Conservation (phyloP, 176 grass and related monocot genomes). For the Typha latifolia region DNA sequence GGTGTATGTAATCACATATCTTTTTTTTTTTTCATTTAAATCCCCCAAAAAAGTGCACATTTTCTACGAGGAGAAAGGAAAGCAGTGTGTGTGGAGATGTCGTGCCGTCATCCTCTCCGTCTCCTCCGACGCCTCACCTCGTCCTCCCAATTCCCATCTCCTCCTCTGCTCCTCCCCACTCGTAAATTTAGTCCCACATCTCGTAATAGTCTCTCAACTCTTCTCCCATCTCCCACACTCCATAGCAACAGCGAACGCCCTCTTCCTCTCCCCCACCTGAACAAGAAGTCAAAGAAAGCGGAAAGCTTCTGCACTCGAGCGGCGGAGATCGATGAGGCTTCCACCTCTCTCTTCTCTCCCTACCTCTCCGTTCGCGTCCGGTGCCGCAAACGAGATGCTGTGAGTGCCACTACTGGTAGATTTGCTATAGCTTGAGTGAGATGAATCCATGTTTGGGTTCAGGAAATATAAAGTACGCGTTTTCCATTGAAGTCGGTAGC, state of each 20-base stretch:
- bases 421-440: no score
- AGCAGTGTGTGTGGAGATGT: not conserved
- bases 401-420: conserved; percentile 21
- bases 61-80: no score
- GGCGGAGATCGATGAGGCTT: not conserved
- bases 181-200: not conserved
- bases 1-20: no score
- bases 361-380: conserved; percentile 64
- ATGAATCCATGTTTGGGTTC: no score
- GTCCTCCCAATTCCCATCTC: not conserved
- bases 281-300: not conserved
- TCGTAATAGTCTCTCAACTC: not conserved
- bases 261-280: not conserved
- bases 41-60: no score
- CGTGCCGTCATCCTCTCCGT: not conserved
- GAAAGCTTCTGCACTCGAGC: conserved; percentile 17
- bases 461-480: no score
- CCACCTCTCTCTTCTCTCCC: conserved; percentile 17
- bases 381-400: conserved; percentile 53
- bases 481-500: no score
- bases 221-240: not conserved
- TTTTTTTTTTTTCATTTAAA: no score
- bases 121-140: not conserved
- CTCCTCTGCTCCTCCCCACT: not conserved
- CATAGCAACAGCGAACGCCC: no score